phyloP scores from a whole-genome alignment of 805 yeast species.

The Lipomyces sp. region DNA sequence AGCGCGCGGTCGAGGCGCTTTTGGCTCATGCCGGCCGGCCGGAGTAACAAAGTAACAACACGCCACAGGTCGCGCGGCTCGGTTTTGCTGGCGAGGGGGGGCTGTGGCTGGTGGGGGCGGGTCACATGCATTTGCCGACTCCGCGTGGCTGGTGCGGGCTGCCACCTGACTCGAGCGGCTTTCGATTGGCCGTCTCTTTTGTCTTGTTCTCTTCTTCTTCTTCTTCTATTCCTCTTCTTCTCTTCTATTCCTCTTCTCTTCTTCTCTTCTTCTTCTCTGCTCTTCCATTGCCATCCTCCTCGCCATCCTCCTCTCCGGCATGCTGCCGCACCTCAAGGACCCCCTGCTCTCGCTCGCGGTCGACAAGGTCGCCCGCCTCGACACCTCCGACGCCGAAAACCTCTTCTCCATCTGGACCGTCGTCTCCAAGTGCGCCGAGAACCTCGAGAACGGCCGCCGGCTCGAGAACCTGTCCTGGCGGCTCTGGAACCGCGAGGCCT shows the following conservation, averaged over 20 bases:
- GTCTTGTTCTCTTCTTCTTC: neutral
- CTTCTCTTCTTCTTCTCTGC: neutral
- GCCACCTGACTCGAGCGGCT: slow-evolving; percentile 10
- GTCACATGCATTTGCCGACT: slow-evolving; percentile 10
- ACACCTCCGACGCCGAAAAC: slow-evolving; percentile 33
- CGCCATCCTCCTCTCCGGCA: neutral
- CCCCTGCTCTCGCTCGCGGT: slow-evolving; percentile 29
- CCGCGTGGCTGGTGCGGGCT: slow-evolving; percentile 9
- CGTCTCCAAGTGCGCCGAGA: slow-evolving; percentile 39
- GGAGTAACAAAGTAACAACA: slow-evolving; percentile 1
- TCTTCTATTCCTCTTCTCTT: neutral
- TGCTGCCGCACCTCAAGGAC: slow-evolving; percentile 18
- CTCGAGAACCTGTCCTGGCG: slow-evolving; percentile 43
- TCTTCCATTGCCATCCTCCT: neutral
- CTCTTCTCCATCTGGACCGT: slow-evolving; percentile 37
- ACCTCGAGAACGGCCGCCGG: slow-evolving; percentile 40
- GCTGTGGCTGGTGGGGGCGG: no score
- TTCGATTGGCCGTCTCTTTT: slow-evolving; percentile 10
- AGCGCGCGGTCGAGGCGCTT: slow-evolving; percentile 3
- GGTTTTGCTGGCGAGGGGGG: no score
- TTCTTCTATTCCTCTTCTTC: neutral
- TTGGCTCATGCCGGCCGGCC: no score
- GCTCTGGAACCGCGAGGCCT: slow-evolving; percentile 37
- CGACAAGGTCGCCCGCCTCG: slow-evolving; percentile 27
- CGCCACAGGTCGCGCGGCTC: neutral